A percentile compares a stretch with the other conserved stretches of the same genome.
Evolutionary conservation across 176 grass and related monocot species (phyloP).

Genomic region (Pontederia paniculata): DNA sequence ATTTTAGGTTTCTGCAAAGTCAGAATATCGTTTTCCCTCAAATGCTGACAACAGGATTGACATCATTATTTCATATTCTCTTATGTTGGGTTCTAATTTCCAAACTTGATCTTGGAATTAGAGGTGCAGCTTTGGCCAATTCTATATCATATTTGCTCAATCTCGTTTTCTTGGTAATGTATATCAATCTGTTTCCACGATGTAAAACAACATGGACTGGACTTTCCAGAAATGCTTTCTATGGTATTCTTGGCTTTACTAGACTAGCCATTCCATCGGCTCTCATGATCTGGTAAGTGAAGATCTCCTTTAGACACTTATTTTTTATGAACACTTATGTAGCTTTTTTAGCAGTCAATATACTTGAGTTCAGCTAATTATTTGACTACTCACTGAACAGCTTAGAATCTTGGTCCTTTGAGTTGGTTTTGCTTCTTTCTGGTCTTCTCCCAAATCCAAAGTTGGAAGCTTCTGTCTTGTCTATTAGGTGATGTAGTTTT

Average conservation of each 20-base stretch:
- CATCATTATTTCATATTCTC: constrained; percentile 32
- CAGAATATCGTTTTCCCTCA: constrained; percentile 58
- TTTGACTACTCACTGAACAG: constrained; percentile 11
- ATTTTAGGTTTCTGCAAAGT: constrained; percentile 50
- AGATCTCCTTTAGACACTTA: not conserved
- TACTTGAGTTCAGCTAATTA: too few relatives aligned
- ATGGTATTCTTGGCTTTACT: constrained; percentile 29
- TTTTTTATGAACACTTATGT: not conserved
- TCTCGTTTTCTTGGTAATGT: constrained; percentile 40
- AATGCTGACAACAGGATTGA: constrained; percentile 43
- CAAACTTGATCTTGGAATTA: constrained; percentile 48
- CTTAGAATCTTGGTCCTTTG: constrained; percentile 87
- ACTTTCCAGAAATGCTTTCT: constrained; percentile 36
- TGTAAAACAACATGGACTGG: constrained; percentile 47
- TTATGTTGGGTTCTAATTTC: constrained; percentile 64
- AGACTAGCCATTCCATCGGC: constrained; percentile 49
- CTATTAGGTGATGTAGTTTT: constrained; percentile 34
- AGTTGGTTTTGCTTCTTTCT: constrained; percentile 71
- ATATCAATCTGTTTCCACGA: constrained; percentile 35
- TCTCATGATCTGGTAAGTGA: constrained; percentile 51
- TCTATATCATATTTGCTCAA: constrained; percentile 48
- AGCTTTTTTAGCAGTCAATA: not conserved
- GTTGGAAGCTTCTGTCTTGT: constrained; percentile 69
- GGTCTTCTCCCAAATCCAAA: constrained; percentile 82
- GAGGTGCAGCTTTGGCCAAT: constrained; percentile 48